Conservation (phyloP, 257 asterid genomes). For the Craterostigma plantagineum region DNA sequence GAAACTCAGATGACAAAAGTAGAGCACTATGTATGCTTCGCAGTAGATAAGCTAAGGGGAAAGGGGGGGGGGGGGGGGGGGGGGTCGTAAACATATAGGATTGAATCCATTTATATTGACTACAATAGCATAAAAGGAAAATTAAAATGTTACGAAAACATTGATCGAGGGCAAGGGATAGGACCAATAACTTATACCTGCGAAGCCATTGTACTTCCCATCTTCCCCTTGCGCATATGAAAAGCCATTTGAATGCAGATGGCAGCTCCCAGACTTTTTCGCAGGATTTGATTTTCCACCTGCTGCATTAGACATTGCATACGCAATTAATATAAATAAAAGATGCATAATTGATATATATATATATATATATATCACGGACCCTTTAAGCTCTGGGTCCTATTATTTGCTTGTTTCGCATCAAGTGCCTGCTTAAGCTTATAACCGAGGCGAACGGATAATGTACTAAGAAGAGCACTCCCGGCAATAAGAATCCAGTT, state of each 20-base stretch:
- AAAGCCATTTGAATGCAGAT: constrained; percentile 29
- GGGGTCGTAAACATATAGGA: too few relatives aligned
- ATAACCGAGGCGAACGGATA: constrained; percentile 64
- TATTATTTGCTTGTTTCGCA: constrained; percentile 26
- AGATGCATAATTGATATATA: not conserved
- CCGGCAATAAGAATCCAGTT: constrained; percentile 81
- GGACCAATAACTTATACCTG: constrained; percentile 19
- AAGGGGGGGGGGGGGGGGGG: too few relatives aligned
- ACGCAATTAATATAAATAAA: too few relatives aligned
- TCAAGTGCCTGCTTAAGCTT: constrained; percentile 69
- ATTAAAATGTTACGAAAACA: too few relatives aligned
- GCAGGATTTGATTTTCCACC: constrained; percentile 26
- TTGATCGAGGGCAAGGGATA: not conserved
- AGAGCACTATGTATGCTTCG: too few relatives aligned
- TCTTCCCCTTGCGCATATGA: constrained; percentile 33
- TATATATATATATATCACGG: not conserved
- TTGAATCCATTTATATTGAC: too few relatives aligned
- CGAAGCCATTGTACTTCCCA: constrained; percentile 29
- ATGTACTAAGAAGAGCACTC: constrained; percentile 58
- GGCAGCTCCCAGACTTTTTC: constrained; percentile 34
- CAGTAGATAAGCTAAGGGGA: too few relatives aligned
- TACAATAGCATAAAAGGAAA: too few relatives aligned
- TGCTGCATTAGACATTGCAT: constrained; percentile 33
- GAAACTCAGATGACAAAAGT: too few relatives aligned
- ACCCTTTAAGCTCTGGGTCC: constrained; percentile 35